Percentiles rank a stretch among this genome's conserved stretches.
These are phyloP conservation scores for Eutrema heterophyllum DNA, from an alignment of 345 rosid species.

Conservation along the genomic window DNA sequence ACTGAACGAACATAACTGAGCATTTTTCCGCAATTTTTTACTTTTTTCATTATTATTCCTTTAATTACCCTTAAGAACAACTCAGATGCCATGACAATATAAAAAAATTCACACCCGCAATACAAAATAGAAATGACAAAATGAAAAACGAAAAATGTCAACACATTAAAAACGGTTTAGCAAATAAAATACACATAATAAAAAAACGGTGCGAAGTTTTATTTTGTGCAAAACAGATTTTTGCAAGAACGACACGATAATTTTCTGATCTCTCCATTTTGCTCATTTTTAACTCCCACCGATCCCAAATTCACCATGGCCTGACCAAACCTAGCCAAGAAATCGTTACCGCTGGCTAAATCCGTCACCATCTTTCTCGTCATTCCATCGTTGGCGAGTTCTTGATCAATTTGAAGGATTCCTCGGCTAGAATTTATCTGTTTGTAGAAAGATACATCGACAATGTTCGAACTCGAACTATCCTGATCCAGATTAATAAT, in stretches of 20 bases:
- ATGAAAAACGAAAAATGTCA: not conserved
- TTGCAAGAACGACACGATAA: conserved; percentile 41
- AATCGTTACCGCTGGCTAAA: conserved; percentile 32
- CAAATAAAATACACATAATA: too few relatives aligned
- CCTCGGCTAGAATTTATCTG: conserved; percentile 34
- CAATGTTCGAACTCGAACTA: conserved; percentile 18
- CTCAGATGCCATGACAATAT: not conserved
- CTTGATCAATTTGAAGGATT: conserved; percentile 50
- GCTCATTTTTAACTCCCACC: conserved; percentile 13
- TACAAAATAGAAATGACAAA: not conserved
- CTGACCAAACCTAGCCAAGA: conserved; percentile 37
- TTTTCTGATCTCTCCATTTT: conserved; percentile 44
- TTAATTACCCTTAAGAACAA: not conserved
- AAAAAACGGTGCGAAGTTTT: not conserved
- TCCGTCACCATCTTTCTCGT: conserved; percentile 32
- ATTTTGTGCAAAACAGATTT: not conserved
- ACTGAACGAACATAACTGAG: too few relatives aligned
- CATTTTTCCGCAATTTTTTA: too few relatives aligned
- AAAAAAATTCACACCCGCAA: not conserved
- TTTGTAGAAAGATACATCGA: conserved; percentile 54
- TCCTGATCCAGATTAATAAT: conserved; percentile 47
- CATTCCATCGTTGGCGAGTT: conserved; percentile 29
- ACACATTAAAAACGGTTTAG: not conserved
- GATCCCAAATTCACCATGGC: conserved; percentile 60
- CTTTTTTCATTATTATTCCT: not conserved